Evolutionary conservation across 2,329 filamentous ascomycete species (phyloP).

Genomic region (Beauveria sp.): DNA sequence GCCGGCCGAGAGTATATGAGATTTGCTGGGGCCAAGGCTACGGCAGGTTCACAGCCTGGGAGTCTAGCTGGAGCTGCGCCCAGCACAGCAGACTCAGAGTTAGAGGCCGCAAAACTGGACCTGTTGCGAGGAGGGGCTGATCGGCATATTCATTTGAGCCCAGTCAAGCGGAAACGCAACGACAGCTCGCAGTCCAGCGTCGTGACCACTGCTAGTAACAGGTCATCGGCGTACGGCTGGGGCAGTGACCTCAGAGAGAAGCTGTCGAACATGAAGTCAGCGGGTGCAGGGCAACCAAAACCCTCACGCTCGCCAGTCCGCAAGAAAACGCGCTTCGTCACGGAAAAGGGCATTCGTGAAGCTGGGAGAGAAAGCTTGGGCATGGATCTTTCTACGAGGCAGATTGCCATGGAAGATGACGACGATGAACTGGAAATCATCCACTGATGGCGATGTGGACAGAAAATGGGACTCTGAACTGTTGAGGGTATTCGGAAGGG

Average conservation of each 20-base stretch:
- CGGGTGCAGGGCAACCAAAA: slow-evolving; percentile 44
- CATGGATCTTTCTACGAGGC: slow-evolving; percentile 33
- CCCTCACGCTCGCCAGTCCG: slow-evolving; percentile 39
- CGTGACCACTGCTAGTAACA: slow-evolving; percentile 18
- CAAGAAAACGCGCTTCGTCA: slow-evolving; percentile 75
- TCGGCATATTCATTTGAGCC: slow-evolving; percentile 47
- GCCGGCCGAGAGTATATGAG: slow-evolving; percentile 67
- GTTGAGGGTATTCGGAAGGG: neutral
- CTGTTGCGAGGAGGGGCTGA: slow-evolving; percentile 24
- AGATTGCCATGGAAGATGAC: slow-evolving; percentile 29
- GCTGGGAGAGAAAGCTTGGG: slow-evolving; percentile 68
- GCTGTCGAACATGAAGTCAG: slow-evolving; percentile 51
- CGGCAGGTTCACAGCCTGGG: neutral
- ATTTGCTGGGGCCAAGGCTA: slow-evolving; percentile 20
- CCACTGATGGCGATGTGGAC: slow-evolving; percentile 18
- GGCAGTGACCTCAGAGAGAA: slow-evolving; percentile 48
- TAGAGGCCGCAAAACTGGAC: slow-evolving; percentile 34
- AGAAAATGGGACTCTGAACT: neutral
- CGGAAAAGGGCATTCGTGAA: slow-evolving; percentile 68
- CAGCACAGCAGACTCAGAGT: slow-evolving; percentile 21
- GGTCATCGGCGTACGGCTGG: slow-evolving; percentile 43
- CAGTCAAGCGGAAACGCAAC: slow-evolving; percentile 54
- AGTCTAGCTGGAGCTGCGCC: slow-evolving; percentile 12
- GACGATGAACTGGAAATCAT: slow-evolving; percentile 46
- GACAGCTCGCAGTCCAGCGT: slow-evolving; percentile 36